Conservation (phyloP, 768 basidiomycete genomes). For the Amanita jacksonii region DNA sequence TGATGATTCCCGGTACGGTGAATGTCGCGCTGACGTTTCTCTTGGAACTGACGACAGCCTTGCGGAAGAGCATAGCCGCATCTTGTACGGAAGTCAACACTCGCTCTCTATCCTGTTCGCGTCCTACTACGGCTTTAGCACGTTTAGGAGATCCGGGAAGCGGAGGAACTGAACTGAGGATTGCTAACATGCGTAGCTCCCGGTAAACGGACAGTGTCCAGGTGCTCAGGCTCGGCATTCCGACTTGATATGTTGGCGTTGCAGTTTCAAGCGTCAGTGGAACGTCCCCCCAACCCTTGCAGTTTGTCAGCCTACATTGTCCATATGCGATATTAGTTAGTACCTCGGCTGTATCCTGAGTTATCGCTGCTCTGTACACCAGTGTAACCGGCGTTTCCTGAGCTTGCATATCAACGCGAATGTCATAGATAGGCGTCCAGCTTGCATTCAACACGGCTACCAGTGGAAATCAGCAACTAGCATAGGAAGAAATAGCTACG, state of each 20-base stretch:
- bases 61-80: not conserved
- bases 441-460: conserved; percentile 18
- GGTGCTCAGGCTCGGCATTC: conserved; percentile 21
- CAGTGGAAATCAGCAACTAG: not conserved
- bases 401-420: conserved; percentile 27
- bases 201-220: conserved; percentile 17
- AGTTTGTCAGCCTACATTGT: not conserved
- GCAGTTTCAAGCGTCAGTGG: conserved; percentile 30
- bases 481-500: not conserved
- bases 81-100: no score
- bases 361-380: conserved; percentile 30
- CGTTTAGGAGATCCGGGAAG: no score
- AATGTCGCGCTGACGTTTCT: conserved; percentile 25
- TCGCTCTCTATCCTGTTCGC: not conserved
- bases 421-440: conserved; percentile 30
- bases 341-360: conserved; percentile 30
- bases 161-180: not conserved
- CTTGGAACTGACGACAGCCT: conserved; percentile 15
- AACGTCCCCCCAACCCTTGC: conserved; percentile 29
- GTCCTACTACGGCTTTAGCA: no score
- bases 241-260: conserved; percentile 26
- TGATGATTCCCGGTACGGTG: conserved; percentile 22
- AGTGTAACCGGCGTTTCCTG: conserved; percentile 23
- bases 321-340: conserved; percentile 1
- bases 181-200: not conserved